phyloP scores from a whole-genome alignment of 495 filamentous ascomycete species.

The Aspergillus homomorphus region DNA sequence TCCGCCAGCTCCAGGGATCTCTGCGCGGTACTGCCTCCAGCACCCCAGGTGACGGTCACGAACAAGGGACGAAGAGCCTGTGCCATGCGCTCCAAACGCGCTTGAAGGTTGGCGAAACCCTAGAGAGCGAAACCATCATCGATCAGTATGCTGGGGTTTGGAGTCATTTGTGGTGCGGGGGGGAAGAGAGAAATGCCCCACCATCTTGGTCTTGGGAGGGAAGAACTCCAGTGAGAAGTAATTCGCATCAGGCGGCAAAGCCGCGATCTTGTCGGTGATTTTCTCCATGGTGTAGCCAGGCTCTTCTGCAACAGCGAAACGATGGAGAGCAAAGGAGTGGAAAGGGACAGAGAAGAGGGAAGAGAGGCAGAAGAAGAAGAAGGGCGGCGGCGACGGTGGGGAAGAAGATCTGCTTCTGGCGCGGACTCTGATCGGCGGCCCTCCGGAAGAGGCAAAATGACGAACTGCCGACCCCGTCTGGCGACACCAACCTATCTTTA shows the following conservation, averaged over 20 bases:
- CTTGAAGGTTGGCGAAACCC: slow-evolving; percentile 88
- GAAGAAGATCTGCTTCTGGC: slow-evolving; percentile 3
- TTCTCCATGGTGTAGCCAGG: slow-evolving; percentile 63
- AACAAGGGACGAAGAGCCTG: slow-evolving; percentile 86
- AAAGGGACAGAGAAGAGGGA: slow-evolving; percentile 5
- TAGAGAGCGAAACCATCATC: slow-evolving; percentile 28
- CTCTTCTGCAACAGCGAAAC: slow-evolving; percentile 1
- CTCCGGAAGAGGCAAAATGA: slow-evolving; percentile 13
- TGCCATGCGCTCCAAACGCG: slow-evolving; percentile 93
- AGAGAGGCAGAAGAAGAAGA: not conserved
- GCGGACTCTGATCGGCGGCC: slow-evolving; percentile 4
- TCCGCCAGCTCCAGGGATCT: slow-evolving; percentile 94
- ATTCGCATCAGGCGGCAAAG: slow-evolving; percentile 71
- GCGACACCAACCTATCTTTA: not conserved
- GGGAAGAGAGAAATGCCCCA: slow-evolving; percentile 35
- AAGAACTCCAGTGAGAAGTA: slow-evolving; percentile 99
- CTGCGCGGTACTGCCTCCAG: slow-evolving; percentile 83
- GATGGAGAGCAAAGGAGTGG: not conserved
- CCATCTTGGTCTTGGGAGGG: slow-evolving; percentile 92
- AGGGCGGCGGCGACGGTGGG: not conserved
- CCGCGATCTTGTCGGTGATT: slow-evolving; percentile 95
- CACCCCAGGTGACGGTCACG: slow-evolving; percentile 97
- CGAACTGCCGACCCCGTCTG: slow-evolving; percentile 3
- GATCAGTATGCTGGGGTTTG: slow-evolving; percentile 14
- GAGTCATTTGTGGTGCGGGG: slow-evolving; percentile 17